Percentiles rank a stretch among this genome's conserved stretches.
Conservation (phyloP, 352 stramenopile genomes). For the Pythium angustatum region DNA sequence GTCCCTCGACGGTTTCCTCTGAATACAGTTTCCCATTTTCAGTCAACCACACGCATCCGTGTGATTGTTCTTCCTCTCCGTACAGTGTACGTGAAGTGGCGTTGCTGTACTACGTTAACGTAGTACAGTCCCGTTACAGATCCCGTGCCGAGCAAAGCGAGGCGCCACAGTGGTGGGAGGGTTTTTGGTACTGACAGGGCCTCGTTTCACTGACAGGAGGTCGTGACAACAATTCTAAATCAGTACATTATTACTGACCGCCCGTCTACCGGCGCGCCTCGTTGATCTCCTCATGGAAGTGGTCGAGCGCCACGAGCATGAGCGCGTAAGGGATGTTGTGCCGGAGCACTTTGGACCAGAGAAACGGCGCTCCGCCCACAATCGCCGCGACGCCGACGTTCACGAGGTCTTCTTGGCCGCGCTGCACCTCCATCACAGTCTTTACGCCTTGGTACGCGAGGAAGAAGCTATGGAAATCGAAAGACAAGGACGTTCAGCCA, state of each 20-base stretch:
- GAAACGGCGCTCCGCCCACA: constrained; percentile 53
- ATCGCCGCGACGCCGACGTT: constrained; percentile 60
- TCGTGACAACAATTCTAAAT: background rate
- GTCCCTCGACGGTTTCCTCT: no score
- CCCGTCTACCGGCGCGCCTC: constrained; percentile 37
- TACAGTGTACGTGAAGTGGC: no score
- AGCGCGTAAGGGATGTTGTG: constrained; percentile 76
- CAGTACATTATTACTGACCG: constrained; percentile 7
- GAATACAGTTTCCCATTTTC: background rate
- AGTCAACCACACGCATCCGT: no score
- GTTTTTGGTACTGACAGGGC: no score
- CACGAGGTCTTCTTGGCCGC: constrained; percentile 54
- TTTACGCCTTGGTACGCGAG: constrained; percentile 75
- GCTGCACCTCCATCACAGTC: constrained; percentile 64
- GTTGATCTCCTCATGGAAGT: constrained; percentile 83
- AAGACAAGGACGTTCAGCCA: background rate
- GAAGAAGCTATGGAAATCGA: constrained; percentile 56
- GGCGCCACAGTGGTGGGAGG: no score
- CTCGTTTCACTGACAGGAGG: constrained; percentile 6
- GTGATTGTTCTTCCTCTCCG: no score
- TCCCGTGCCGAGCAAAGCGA: no score
- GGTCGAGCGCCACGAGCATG: constrained; percentile 76
- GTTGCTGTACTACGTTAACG: no score
- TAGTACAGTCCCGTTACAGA: no score
- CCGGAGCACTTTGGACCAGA: constrained; percentile 61